Conservation (phyloP, 2,329 filamentous ascomycete genomes). For the Neopestalotiopsis clavispora region DNA sequence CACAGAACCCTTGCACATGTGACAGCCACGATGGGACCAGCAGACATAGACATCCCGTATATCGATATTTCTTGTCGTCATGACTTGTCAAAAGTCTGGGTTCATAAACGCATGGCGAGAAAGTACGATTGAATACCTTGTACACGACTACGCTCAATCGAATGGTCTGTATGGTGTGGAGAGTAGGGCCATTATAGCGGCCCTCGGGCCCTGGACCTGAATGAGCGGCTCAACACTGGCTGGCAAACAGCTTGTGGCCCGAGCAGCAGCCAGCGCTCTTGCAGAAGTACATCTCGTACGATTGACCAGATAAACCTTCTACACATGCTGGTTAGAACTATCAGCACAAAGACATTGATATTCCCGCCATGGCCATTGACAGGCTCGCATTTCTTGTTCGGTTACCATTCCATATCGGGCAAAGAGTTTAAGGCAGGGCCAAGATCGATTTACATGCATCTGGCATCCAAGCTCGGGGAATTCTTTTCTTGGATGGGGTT, state of each 20-base stretch:
- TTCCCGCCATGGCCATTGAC: not conserved
- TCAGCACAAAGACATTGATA: not conserved
- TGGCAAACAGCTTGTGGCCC: not conserved
- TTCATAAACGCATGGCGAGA: not conserved
- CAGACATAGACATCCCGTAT: not conserved
- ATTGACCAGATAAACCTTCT: not conserved
- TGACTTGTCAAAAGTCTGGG: not conserved
- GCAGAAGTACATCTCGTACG: not conserved
- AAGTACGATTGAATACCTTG: not conserved
- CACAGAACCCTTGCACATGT: not conserved
- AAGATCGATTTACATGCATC: not conserved
- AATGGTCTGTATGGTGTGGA: no score
- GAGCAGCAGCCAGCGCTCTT: not conserved
- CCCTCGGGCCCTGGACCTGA: no score
- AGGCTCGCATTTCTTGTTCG: not conserved
- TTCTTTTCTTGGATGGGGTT: not conserved
- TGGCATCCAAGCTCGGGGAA: not conserved
- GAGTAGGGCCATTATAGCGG: no score
- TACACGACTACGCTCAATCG: no score
- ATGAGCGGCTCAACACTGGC: not conserved
- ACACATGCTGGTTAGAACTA: not conserved
- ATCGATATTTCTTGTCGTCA: not conserved
- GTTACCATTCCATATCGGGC: not conserved
- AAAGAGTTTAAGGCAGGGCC: not conserved
- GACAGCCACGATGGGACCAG: not conserved